phyloP scores from a whole-genome alignment of 495 filamentous ascomycete genomes.

The Delitschia confertaspora region DNA sequence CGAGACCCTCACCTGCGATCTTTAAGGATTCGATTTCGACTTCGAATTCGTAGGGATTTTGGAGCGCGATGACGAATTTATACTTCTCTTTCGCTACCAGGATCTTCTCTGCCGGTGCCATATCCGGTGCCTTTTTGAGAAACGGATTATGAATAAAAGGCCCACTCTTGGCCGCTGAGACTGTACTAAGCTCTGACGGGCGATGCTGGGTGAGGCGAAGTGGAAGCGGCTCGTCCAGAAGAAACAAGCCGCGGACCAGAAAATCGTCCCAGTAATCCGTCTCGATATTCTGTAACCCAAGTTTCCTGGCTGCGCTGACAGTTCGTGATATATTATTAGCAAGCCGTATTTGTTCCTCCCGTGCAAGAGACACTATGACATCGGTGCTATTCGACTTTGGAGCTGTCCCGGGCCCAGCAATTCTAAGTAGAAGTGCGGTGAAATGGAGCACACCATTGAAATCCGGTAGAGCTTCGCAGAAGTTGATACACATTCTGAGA shows the following conservation, averaged over 20 bases:
- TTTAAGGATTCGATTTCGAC: slow-evolving; percentile 74
- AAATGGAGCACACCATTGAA: slow-evolving; percentile 80
- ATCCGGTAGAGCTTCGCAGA: slow-evolving; percentile 88
- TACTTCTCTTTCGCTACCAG: slow-evolving; percentile 69
- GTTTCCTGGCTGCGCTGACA: slow-evolving; percentile 58
- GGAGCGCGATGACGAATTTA: slow-evolving; percentile 69
- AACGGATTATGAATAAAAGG: slow-evolving; percentile 94
- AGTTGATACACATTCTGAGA: slow-evolving; percentile 72
- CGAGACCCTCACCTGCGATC: slow-evolving; percentile 61
- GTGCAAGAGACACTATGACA: slow-evolving; percentile 54
- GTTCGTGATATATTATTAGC: slow-evolving; percentile 78
- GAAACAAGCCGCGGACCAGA: slow-evolving; percentile 69
- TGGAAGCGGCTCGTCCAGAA: slow-evolving; percentile 46
- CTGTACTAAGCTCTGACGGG: slow-evolving; percentile 49
- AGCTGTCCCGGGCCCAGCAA: slow-evolving; percentile 70
- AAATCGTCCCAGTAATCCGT: slow-evolving; percentile 97
- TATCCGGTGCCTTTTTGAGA: slow-evolving; percentile 54
- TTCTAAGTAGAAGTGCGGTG: slow-evolving; percentile 72
- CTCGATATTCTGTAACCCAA: slow-evolving; percentile 59
- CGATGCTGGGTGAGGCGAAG: slow-evolving; percentile 61
- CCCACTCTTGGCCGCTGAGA: slow-evolving; percentile 44
- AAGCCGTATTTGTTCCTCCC: slow-evolving; percentile 77
- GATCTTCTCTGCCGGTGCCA: slow-evolving; percentile 50
- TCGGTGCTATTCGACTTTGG: slow-evolving; percentile 53
- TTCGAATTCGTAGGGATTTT: slow-evolving; percentile 92